Conservation (phyloP, 768 basidiomycete genomes). For the Russula sp. region DNA sequence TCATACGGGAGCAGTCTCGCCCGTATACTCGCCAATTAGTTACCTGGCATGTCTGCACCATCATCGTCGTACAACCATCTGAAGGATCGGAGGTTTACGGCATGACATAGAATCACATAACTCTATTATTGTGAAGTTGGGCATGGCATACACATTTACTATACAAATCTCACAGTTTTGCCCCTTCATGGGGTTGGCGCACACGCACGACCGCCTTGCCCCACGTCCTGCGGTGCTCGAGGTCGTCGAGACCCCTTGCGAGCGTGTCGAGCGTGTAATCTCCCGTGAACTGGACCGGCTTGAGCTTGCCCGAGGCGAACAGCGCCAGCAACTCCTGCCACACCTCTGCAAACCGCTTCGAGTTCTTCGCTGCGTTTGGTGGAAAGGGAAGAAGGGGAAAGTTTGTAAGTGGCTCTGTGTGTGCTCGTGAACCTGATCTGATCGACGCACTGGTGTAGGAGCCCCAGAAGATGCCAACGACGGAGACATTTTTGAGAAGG, state of each 20-base stretch:
- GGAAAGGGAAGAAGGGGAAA: too few species aligned
- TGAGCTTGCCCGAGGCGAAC: conserved; percentile 46
- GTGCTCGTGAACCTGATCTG: too few species aligned
- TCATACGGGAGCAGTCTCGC: too few species aligned
- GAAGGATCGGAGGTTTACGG: too few species aligned
- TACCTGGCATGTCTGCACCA: not conserved
- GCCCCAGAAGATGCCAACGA: conserved; percentile 7
- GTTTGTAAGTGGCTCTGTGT: too few species aligned
- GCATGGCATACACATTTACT: not conserved
- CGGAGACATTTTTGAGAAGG: conserved; percentile 27
- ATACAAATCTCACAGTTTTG: conserved; percentile 36
- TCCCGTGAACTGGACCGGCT: too few species aligned
- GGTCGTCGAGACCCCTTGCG: conserved; percentile 48
- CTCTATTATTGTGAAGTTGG: too few species aligned
- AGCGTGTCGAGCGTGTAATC: too few species aligned
- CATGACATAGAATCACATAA: too few species aligned
- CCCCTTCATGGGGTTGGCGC: conserved; percentile 39
- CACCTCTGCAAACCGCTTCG: not conserved
- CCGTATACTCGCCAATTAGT: too few species aligned
- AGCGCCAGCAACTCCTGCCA: conserved; percentile 28
- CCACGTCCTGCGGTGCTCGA: conserved; percentile 84
- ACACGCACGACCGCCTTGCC: conserved; percentile 77
- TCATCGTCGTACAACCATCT: not conserved
- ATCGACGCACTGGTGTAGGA: not conserved
- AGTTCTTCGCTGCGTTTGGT: not conserved